Evolutionary conservation across 2,329 filamentous ascomycete species (phyloP), one percentile per base, ranked within the genome.

Genomic region (Esteya vermicola): DNA sequence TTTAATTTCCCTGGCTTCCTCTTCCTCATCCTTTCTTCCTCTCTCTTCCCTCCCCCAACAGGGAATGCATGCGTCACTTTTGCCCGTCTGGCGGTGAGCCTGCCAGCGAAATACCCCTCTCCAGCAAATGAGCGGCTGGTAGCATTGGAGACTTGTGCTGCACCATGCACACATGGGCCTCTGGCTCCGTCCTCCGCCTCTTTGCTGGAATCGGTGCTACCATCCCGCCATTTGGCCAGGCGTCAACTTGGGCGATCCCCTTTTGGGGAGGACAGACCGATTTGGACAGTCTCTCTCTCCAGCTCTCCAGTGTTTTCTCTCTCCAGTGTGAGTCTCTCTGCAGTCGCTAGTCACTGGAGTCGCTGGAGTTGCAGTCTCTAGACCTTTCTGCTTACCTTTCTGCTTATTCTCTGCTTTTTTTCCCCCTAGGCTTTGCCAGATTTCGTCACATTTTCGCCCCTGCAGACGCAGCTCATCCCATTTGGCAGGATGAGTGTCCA

Each of bases 31-130:
- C n/a, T n/a, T n/a, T n/a, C n/a, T n/a, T n/a, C n/a, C n/a, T n/a
- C n/a, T n/a, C 27, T 28, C 12, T 34, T 14, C 28, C n/a, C 27
- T 14, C 28, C 28, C 26, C 10, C 10, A 10, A 28, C 26, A 28
- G 26, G n/a, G 10, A 14, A 28, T 28, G 10, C 16, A 21, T 35
- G 33, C 21, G 33, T 19, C 34, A 36, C 34, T 26, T 36, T 22
- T 23, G 23, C 34, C 12, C 33, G n/a, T 34, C 33, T 34, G 33
- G 34, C 34, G 34, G 34, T 36, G 34, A 36, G 34, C 23, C 21
- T 26, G 27, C 16, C 33, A 14, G 28, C 28, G n/a, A n/a, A n/a
- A n/a, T n/a, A n/a, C n/a, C n/a, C n/a, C n/a, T n/a, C n/a, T n/a
- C n/a, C n/a, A n/a, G n/a, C n/a, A n/a, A n/a, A n/a, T n/a, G n/a